phyloP scores from a whole-genome alignment of 2,329 filamentous ascomycete species.

The Fusarium domesticum region DNA sequence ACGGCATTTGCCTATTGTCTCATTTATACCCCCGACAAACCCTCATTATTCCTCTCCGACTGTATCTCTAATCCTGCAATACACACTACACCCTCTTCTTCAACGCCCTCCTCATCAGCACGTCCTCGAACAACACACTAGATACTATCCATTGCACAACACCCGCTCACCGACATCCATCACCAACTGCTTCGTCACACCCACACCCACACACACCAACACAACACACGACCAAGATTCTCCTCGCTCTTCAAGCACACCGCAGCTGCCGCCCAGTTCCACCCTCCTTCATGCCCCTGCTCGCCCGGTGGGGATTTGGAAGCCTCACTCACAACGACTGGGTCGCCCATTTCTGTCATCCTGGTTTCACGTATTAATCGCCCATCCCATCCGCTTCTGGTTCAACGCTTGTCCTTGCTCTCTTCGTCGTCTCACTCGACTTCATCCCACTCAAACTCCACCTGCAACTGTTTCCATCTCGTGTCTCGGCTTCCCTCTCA shows the following conservation, averaged over 20 bases:
- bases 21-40: too few species aligned
- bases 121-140: background rate
- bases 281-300: slow-evolving; percentile 20
- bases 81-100: background rate
- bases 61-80: too few species aligned
- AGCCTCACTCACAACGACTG: slow-evolving; percentile 31
- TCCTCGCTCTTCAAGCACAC: too few species aligned
- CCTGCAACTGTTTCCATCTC: slow-evolving; percentile 16
- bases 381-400: slow-evolving; percentile 24
- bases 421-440: slow-evolving; percentile 25
- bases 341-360: slow-evolving; percentile 25
- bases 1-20: too few species aligned
- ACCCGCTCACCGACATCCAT: background rate
- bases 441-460: slow-evolving; percentile 21
- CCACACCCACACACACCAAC: slow-evolving; percentile 6
- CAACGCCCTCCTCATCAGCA: too few species aligned
- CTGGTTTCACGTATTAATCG: slow-evolving; percentile 29
- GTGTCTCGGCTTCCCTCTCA: slow-evolving; percentile 9
- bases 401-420: slow-evolving; percentile 15
- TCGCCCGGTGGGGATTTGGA: slow-evolving; percentile 23
- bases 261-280: slow-evolving; percentile 18
- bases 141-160: background rate
- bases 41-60: too few species aligned
- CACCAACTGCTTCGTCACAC: background rate
- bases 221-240: too few species aligned